Evolutionary conservation across 352 stramenopile species (phyloP), one percentile per base, ranked within the genome.

Genomic region (Halophytophthora polymorphica): DNA sequence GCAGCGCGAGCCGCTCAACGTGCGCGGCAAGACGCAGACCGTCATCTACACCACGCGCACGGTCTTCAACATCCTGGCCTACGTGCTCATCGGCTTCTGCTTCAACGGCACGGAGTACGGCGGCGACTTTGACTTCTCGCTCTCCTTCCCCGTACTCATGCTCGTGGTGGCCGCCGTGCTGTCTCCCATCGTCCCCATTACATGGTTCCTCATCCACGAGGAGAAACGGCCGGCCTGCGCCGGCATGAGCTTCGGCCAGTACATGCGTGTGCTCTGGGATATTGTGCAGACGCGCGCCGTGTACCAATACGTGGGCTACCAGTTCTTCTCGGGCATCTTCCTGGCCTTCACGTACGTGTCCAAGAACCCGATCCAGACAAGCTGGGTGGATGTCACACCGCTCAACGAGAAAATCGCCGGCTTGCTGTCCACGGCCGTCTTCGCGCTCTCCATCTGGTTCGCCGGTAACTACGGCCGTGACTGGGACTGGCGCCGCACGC

Each of bases 391-490:
- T 14, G 73, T 82, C n/a, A 56, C 63, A 1, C 66, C 67, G 15
- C 37, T 86, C 10, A 58, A 67, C 11, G 58, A 84, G 33, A 78
- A 71, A 42, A 50, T 82, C 21, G 45, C 50, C 6, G 50, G 43
- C 6, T 57, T 84, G 18, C 56, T 73, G 10, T 62, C 19, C 14
- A 76, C 65, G 15, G 50, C 25, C 14, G 43, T 69, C 4, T 77
- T 77, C 45, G 53, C 64, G 31, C 13, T 42, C 1, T 58, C 69
- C 1, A 65, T 87, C n/a, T 79, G 63, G 58, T 60, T 77, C 25
- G 66, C 69, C 2, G 67, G 69, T 19, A 84, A 73, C 38, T 86
- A 75, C 44, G 74, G 74, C 14, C 64, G 76, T 12, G 59, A 88
- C 15, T 83, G 69, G 59, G 71, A 84, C 54, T 88, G 77, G 77